Evolutionary conservation across 2,329 filamentous ascomycete species (phyloP), one percentile per base, ranked within the genome.

Genomic region (Calonectria pteridis): DNA sequence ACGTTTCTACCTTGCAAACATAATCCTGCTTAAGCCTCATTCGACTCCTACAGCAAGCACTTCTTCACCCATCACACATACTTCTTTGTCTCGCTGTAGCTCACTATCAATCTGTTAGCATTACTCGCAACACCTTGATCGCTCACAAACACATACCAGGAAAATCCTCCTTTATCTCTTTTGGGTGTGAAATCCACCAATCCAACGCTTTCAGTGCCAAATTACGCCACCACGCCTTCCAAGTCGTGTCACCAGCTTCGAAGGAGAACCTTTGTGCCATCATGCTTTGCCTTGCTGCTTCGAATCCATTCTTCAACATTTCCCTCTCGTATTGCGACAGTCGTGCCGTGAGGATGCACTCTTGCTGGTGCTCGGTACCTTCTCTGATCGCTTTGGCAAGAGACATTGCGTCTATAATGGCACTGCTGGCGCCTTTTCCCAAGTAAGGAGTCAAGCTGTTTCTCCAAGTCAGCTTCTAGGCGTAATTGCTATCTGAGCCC

Each of bases 101-200:
- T 28, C 11, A 51, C 49, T 51, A 28, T 51, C 2, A 5, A 16
- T 2, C 28, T 1, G 23, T 51, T 16, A 51, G 49, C 26, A 28
- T 51, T 4, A 5, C 3, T 28, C 23, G 16, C 6, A 51, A 51
- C 23, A 28, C 1, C 4, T n/a, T n/a, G n/a, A 18, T 28, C 23
- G 13, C 6, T 28, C 23, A 4, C 16, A 28, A 2, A 2, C 1
- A 7, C 49, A 51, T 51, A 51, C 49, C 49, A 26, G 49, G 49
- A 16, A 51, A 51, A 51, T 51, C 49, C 26, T 51, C 49, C 9
- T 13, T 51, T 13, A 6, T 14, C 23, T 51, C 49, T 3, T 28
- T 51, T 51, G 49, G 49, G 20, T 51, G 49, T 51, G 49, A 26
- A 18, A 51, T 51, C 49, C 49, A 51, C 49, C 49, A 51, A 16